These are phyloP conservation scores for Eurotiales sp. DNA, from an alignment of 2,329 filamentous ascomycete species.

Conservation along the genomic window DNA sequence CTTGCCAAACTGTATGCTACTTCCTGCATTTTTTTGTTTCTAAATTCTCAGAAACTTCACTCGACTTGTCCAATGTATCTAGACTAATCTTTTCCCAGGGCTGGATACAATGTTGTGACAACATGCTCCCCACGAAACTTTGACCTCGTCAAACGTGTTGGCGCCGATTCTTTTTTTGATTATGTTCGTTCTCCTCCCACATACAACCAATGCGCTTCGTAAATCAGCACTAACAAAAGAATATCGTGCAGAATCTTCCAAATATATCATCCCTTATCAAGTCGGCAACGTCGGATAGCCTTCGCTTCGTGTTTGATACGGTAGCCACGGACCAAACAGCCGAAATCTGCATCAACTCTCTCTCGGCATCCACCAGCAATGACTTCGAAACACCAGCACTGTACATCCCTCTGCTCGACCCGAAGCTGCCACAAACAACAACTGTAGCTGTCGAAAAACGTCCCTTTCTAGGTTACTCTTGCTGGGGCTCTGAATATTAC, in stretches of 20 bases:
- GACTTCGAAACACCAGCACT: neutral
- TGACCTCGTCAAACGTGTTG: slow-evolving; percentile 28
- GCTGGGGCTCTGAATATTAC: slow-evolving; percentile 1
- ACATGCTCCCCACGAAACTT: slow-evolving; percentile 34
- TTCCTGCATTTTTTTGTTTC: neutral
- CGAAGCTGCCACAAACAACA: neutral
- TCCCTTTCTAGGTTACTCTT: slow-evolving; percentile 6
- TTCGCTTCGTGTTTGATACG: slow-evolving; percentile 1
- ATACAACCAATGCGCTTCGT: neutral
- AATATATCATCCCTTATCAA: neutral
- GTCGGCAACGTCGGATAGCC: neutral
- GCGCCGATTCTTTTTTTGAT: slow-evolving; percentile 37
- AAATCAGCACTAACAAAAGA: neutral
- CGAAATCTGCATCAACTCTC: neutral
- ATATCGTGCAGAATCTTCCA: neutral
- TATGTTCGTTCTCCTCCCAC: slow-evolving; percentile 22
- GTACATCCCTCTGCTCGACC: neutral
- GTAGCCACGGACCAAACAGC: slow-evolving; percentile 4
- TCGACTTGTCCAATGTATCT: neutral
- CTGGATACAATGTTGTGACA: slow-evolving; percentile 32
- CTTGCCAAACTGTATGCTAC: slow-evolving; percentile 1
- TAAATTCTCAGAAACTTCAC: neutral
- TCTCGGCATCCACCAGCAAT: neutral
- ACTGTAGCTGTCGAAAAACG: neutral
- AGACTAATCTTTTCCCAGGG: slow-evolving; percentile 11